These are phyloP conservation scores for Cercospora nicotianae DNA, from an alignment of 2,329 filamentous ascomycete species.

Conservation along the genomic window DNA sequence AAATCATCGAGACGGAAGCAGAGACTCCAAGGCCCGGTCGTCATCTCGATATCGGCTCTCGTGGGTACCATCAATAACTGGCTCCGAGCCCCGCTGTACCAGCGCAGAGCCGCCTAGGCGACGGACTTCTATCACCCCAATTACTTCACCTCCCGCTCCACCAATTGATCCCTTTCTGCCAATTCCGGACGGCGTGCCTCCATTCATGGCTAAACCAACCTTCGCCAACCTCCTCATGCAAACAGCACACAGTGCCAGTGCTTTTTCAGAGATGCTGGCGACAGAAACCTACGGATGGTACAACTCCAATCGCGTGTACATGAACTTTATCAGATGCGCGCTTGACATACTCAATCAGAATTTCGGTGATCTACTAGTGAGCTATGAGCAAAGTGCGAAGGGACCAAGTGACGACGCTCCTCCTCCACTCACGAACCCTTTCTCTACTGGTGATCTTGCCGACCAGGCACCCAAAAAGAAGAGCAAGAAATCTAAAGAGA, in stretches of 20 bases:
- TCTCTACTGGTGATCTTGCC: neutral
- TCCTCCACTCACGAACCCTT: neutral
- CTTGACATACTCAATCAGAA: neutral
- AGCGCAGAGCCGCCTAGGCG: neutral
- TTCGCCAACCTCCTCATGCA: neutral
- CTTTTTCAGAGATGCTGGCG: neutral
- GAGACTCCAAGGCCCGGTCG: neutral
- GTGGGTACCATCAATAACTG: neutral
- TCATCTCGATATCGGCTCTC: neutral
- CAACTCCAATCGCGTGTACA: neutral
- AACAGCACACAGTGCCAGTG: neutral
- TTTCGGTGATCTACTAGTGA: neutral
- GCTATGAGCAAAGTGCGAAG: neutral
- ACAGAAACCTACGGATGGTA: neutral
- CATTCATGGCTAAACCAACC: neutral
- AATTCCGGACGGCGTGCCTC: neutral
- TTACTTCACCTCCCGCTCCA: neutral
- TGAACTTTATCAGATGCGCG: neutral
- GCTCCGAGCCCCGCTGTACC: neutral
- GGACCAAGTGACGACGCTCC: neutral
- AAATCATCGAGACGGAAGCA: neutral
- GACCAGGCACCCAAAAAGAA: neutral
- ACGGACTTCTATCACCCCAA: neutral
- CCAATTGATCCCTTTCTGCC: neutral
- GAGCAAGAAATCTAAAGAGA: neutral